A percentile compares a stretch with the other conserved stretches of the same genome.
Evolutionary conservation across 2,329 filamentous ascomycete genomes (phyloP).

Genomic region (Apiospora rasikravindrae): DNA sequence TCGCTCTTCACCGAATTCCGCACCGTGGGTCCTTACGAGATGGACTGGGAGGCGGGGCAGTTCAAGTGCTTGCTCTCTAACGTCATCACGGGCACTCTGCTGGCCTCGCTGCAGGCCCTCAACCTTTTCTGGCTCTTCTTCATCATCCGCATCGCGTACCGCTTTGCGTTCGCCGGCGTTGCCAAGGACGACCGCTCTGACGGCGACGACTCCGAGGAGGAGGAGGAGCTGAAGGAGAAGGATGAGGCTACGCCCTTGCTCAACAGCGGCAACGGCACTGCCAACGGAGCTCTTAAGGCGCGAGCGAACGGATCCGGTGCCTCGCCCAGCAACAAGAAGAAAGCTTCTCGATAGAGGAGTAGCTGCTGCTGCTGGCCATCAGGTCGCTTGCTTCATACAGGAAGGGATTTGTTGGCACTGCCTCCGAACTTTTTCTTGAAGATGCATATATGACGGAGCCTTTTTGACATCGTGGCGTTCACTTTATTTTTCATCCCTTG

Average conservation of each 20-base stretch:
- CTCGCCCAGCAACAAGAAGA: conserved; percentile 31
- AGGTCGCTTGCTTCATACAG: not conserved
- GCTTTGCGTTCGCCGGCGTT: conserved; percentile 66
- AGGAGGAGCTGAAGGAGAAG: conserved; percentile 43
- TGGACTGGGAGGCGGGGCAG: conserved; percentile 77
- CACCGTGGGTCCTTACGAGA: conserved; percentile 74
- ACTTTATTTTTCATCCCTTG: not conserved
- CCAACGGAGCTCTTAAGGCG: conserved; percentile 32
- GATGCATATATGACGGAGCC: conserved; percentile 1
- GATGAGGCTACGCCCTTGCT: conserved; percentile 28
- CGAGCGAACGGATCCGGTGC: conserved; percentile 28
- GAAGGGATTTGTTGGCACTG: not conserved
- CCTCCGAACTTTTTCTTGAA: not conserved
- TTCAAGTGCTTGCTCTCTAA: conserved; percentile 78
- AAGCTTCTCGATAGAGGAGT: conserved; percentile 19
- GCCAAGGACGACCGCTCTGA: conserved; percentile 76
- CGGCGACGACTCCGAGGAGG: conserved; percentile 65
- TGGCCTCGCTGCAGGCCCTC: conserved; percentile 72
- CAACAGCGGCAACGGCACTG: conserved; percentile 33
- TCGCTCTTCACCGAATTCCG: conserved; percentile 78
- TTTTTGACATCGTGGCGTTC: not conserved
- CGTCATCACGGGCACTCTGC: conserved; percentile 68
- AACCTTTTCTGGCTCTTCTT: conserved; percentile 85
- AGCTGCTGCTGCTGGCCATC: not conserved
- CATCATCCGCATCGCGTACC: conserved; percentile 75